A percentile compares a stretch with the other conserved stretches of the same genome.
These are phyloP conservation scores for Durotheca rogersii DNA, from an alignment of 495 filamentous ascomycete species.

Conservation along the genomic window DNA sequence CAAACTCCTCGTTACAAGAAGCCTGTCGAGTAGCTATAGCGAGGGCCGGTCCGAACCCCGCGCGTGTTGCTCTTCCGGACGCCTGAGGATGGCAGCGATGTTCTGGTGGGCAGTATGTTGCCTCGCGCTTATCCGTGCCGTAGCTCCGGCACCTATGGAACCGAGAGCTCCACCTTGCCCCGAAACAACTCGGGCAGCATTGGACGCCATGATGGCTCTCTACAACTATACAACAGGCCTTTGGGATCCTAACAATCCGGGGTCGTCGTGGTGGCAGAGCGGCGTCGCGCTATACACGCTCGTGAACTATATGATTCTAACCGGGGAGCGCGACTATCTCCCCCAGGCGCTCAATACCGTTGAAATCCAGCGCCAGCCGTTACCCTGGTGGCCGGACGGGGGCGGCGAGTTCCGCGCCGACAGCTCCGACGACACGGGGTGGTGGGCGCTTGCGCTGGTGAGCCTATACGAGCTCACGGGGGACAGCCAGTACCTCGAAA, in stretches of 20 bases:
- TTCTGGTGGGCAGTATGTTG: constrained; percentile 7
- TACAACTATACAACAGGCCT: constrained; percentile 38
- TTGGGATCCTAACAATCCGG: constrained; percentile 35
- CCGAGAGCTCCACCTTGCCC: constrained; percentile 1
- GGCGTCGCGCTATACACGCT: constrained; percentile 43
- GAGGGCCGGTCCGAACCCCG: background rate
- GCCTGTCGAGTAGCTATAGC: background rate
- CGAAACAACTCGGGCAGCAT: constrained; percentile 26
- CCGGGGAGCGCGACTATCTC: constrained; percentile 35
- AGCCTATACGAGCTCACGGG: constrained; percentile 62
- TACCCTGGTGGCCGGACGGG: constrained; percentile 42
- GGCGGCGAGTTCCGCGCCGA: constrained; percentile 53
- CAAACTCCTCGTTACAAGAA: background rate
- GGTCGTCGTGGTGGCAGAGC: constrained; percentile 44
- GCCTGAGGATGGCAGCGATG: constrained; percentile 11
- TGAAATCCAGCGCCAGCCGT: constrained; percentile 34
- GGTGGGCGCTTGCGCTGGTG: constrained; percentile 69
- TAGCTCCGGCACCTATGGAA: background rate
- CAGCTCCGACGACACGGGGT: constrained; percentile 66
- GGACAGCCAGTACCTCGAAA: constrained; percentile 51
- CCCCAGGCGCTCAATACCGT: constrained; percentile 38
- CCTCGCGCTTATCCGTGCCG: constrained; percentile 1
- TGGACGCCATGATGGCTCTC: constrained; percentile 44
- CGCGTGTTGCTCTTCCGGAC: background rate
- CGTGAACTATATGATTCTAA: constrained; percentile 42